phyloP scores from a whole-genome alignment of 805 yeast species.

The Ogataea zsoltii region DNA sequence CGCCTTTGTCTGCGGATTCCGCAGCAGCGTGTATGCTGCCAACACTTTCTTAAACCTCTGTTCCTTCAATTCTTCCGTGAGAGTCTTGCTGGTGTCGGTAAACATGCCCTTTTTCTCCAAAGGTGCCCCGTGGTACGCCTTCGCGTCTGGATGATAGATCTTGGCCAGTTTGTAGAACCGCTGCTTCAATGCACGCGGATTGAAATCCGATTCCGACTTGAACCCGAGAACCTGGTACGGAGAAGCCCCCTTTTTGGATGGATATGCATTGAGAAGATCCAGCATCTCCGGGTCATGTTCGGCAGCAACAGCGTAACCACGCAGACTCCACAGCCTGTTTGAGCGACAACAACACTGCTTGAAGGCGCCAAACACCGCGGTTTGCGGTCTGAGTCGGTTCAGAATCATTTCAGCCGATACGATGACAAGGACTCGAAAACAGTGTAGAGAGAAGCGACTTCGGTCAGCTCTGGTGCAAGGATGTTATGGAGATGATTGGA shows the following conservation, averaged over 20 bases:
- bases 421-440: too few species aligned
- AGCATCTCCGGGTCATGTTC: slow-evolving; percentile 25
- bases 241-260: slow-evolving; percentile 51
- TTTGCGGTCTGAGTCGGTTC: too few species aligned
- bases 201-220: slow-evolving; percentile 33
- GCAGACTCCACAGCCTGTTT: not conserved
- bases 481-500: too few species aligned
- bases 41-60: slow-evolving; percentile 56
- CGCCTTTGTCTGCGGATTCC: slow-evolving; percentile 42
- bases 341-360: too few species aligned
- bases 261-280: slow-evolving; percentile 38
- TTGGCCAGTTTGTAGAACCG: slow-evolving; percentile 65
- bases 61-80: slow-evolving; percentile 28
- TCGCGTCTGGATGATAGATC: slow-evolving; percentile 77
- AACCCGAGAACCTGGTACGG: slow-evolving; percentile 72
- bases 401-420: too few species aligned
- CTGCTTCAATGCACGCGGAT: slow-evolving; percentile 41
- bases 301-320: slow-evolving; percentile 4
- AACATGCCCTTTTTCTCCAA: slow-evolving; percentile 15
- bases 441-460: too few species aligned
- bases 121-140: slow-evolving; percentile 23
- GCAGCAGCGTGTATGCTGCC: slow-evolving; percentile 60
- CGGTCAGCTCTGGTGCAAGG: too few species aligned
- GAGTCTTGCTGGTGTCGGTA: slow-evolving; percentile 5
- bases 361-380: too few species aligned